These are phyloP conservation scores for Talaromyces sp. DNA, from an alignment of 2,329 filamentous ascomycete genomes.

Conservation along the genomic window DNA sequence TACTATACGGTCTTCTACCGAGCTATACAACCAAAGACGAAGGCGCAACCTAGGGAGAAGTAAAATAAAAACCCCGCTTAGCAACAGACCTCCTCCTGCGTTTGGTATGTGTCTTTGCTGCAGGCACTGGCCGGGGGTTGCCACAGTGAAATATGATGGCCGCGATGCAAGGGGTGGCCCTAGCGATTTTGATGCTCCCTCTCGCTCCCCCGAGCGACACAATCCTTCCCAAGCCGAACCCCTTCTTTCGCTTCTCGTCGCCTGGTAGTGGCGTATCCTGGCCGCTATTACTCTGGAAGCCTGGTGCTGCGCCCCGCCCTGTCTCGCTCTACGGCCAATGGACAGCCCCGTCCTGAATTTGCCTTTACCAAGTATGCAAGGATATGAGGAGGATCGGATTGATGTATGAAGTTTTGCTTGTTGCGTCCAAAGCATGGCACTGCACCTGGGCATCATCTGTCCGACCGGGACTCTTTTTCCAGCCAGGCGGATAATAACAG, in stretches of 20 bases:
- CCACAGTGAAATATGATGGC: slow-evolving; percentile 19
- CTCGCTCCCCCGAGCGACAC: slow-evolving; percentile 15
- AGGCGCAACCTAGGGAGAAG: neutral
- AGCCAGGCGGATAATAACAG: slow-evolving; percentile 2
- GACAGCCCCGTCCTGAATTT: neutral
- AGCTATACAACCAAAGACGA: neutral
- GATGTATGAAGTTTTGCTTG: slow-evolving; percentile 15
- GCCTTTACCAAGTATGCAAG: slow-evolving; percentile 35
- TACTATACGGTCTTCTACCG: neutral
- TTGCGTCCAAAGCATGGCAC: slow-evolving; percentile 24
- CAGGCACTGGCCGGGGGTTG: slow-evolving; percentile 11
- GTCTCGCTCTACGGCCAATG: slow-evolving; percentile 9
- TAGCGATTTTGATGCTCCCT: slow-evolving; percentile 24
- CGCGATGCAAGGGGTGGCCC: slow-evolving; percentile 25
- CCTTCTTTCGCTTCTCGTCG: slow-evolving; percentile 3
- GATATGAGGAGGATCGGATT: slow-evolving; percentile 22
- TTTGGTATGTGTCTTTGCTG: slow-evolving; percentile 7
- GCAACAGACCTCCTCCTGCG: neutral
- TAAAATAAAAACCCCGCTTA: neutral
- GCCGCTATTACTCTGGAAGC: neutral
- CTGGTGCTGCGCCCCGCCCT: slow-evolving; percentile 5
- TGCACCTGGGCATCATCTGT: slow-evolving; percentile 23
- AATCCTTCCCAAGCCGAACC: slow-evolving; percentile 5
- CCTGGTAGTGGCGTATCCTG: neutral
- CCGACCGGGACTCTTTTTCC: slow-evolving; percentile 8